Evolutionary conservation across 2,329 filamentous ascomycete genomes (phyloP).

Genomic region (Ophiostoma ips): DNA sequence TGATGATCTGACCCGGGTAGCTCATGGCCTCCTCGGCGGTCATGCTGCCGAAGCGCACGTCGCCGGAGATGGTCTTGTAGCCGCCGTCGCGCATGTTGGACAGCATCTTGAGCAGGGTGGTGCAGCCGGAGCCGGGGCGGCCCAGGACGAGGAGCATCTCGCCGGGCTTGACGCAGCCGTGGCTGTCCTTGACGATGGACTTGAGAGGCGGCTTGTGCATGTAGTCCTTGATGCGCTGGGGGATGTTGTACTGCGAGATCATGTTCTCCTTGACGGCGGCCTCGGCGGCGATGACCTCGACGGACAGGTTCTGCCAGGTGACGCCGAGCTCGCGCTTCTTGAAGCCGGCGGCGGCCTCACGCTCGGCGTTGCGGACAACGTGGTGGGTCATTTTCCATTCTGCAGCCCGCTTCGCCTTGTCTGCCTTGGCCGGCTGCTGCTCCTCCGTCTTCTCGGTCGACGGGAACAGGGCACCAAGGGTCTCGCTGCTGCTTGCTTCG

Average conservation of each 20-base stretch:
- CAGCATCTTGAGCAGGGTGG: constrained; percentile 51
- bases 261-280: constrained; percentile 54
- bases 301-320: constrained; percentile 50
- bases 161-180: constrained; percentile 33
- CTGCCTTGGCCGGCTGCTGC: not conserved
- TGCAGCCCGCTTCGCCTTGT: not conserved
- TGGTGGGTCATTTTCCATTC: not conserved
- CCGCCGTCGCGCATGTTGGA: constrained; percentile 67
- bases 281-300: constrained; percentile 46
- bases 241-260: constrained; percentile 42
- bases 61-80: constrained; percentile 75
- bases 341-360: constrained; percentile 1
- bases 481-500: not conserved
- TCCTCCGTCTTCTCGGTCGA: too few relatives aligned
- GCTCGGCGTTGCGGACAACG: not conserved
- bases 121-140: constrained; percentile 43
- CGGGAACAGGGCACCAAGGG: not conserved
- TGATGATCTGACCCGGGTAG: constrained; percentile 53
- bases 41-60: constrained; percentile 57
- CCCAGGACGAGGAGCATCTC: constrained; percentile 29
- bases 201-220: constrained; percentile 42
- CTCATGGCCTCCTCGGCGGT: constrained; percentile 33
- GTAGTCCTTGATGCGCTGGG: constrained; percentile 37
- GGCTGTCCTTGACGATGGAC: constrained; percentile 50
- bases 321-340: constrained; percentile 34